Evolutionary conservation across 305 asterid species (phyloP), one percentile per base, ranked within the genome.

Genomic region (Lippia alba): DNA sequence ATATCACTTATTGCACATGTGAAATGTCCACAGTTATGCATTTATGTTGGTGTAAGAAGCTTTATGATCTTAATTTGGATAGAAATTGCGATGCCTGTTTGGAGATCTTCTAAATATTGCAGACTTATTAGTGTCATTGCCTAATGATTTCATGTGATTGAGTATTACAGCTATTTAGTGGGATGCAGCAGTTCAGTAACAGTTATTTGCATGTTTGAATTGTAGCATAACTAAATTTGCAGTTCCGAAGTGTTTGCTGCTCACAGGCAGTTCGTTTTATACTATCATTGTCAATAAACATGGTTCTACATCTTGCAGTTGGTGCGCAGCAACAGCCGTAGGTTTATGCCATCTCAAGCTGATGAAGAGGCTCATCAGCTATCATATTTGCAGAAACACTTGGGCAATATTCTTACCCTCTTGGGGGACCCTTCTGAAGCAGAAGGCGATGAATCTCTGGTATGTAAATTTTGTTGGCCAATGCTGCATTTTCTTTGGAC

Each of bases 311-410:
- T 72, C 3, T 71, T 76, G 82, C 91, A 94, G 99, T 84, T 91
- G 75, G 99, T 89, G 57, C 90, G 99, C 39, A 94, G 97, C 87
- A 94, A 94, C 79, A 94, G 88, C 73, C 90, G 99, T 50, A 80
- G 90, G 74, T 89, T 86, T 72, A 87, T 94, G 96, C 99, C 99
- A 76, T 94, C 99, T n/a, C 96, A 88, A 82, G 85, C 89, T 51
- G 99, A 94, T 62, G 99, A 94, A 77, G 97, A 89, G 89, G 97
- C 99, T 51, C 99, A 94, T 79, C 99, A 91, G 85, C 82, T 94
- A 64, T 94, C 97, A 24, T 94, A 91, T 81, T 82, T 94, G 76
- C 97, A 91, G 55, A 91, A 91, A 68, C 97, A 94, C 84, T 67
- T 88, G 32, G 85, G 93, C 61, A 91, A 89, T 85, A 85, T 94